These are phyloP conservation scores for Acorus calamus DNA, from an alignment of 106 monocot genomes.

Conservation along the genomic window DNA sequence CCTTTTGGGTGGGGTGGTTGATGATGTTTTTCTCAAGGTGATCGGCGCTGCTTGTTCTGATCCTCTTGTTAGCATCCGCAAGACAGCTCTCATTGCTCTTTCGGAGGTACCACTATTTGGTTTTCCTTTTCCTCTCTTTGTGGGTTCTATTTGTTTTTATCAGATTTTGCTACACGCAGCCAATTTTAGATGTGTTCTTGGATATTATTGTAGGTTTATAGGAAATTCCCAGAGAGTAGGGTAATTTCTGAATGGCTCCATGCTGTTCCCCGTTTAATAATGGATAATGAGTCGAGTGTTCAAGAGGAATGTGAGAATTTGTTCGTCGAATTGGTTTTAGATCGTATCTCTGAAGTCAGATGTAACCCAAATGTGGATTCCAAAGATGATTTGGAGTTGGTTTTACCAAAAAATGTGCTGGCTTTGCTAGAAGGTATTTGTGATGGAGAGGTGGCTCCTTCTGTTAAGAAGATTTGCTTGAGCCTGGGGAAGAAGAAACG, in stretches of 20 bases:
- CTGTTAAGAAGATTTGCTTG: slow-evolving; percentile 70
- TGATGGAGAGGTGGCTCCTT: slow-evolving; percentile 62
- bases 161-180: not conserved
- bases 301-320: slow-evolving; percentile 93
- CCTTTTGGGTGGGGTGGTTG: slow-evolving; percentile 46
- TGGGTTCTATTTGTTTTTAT: not conserved
- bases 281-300: slow-evolving; percentile 84
- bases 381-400: slow-evolving; percentile 21
- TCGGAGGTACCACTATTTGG: slow-evolving; percentile 52
- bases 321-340: slow-evolving; percentile 89
- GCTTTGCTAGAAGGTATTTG: slow-evolving; percentile 53
- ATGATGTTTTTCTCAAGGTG: slow-evolving; percentile 45
- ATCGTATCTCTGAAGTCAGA: slow-evolving; percentile 43
- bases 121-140: slow-evolving; percentile 3
- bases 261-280: slow-evolving; percentile 65
- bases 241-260: slow-evolving; percentile 79
- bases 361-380: slow-evolving; percentile 14
- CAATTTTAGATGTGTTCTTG: not conserved
- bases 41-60: slow-evolving; percentile 76
- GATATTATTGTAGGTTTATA: slow-evolving; percentile 46
- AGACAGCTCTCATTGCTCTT: slow-evolving; percentile 67
- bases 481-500: slow-evolving; percentile 95
- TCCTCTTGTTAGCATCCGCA: slow-evolving; percentile 84
- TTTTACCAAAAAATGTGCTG: slow-evolving; percentile 47
- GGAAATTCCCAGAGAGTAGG: slow-evolving; percentile 49